Evolutionary conservation across 2,329 filamentous ascomycete species (phyloP).

Genomic region (Penicillium palitans): DNA sequence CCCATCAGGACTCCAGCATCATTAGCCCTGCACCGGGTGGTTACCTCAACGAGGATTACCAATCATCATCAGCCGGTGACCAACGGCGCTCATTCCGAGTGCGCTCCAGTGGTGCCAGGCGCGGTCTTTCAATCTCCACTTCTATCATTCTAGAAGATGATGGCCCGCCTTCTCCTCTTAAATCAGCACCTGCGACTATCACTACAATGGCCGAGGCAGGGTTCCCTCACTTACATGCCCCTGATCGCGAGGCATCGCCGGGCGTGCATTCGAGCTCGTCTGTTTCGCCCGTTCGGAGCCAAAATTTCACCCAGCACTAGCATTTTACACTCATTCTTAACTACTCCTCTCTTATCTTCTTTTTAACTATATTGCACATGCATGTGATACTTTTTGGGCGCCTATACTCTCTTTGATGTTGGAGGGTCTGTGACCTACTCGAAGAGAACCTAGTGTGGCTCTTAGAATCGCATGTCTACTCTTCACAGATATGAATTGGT

Average conservation of each 20-base stretch:
- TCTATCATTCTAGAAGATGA: slow-evolving; percentile 34
- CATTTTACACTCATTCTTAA: slow-evolving; percentile 10
- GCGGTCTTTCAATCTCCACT: slow-evolving; percentile 33
- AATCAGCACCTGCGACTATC: slow-evolving; percentile 35
- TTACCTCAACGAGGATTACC: slow-evolving; percentile 28
- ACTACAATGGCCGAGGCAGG: slow-evolving; percentile 30
- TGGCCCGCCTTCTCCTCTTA: slow-evolving; percentile 27
- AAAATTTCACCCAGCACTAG: slow-evolving; percentile 17
- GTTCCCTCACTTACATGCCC: slow-evolving; percentile 18
- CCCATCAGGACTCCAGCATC: slow-evolving; percentile 26
- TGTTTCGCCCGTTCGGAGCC: slow-evolving; percentile 18
- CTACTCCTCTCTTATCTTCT: slow-evolving; percentile 11
- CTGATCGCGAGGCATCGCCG: slow-evolving; percentile 28
- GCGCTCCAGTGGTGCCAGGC: slow-evolving; percentile 35
- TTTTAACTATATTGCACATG: slow-evolving; percentile 21
- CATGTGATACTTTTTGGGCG: slow-evolving; percentile 11
- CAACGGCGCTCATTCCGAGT: slow-evolving; percentile 36
- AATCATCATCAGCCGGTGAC: slow-evolving; percentile 28
- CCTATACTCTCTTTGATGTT: slow-evolving; percentile 5
- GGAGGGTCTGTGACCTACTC: slow-evolving; percentile 2
- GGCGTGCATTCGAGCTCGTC: slow-evolving; percentile 28
- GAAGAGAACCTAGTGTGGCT: slow-evolving; percentile 1
- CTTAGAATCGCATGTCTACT: slow-evolving; percentile 13
- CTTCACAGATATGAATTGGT: slow-evolving; percentile 16
- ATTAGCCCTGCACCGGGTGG: slow-evolving; percentile 18